Evolutionary conservation across 2,329 filamentous ascomycete genomes (phyloP).

Genomic region (Paracoccidioides brasiliensis): DNA sequence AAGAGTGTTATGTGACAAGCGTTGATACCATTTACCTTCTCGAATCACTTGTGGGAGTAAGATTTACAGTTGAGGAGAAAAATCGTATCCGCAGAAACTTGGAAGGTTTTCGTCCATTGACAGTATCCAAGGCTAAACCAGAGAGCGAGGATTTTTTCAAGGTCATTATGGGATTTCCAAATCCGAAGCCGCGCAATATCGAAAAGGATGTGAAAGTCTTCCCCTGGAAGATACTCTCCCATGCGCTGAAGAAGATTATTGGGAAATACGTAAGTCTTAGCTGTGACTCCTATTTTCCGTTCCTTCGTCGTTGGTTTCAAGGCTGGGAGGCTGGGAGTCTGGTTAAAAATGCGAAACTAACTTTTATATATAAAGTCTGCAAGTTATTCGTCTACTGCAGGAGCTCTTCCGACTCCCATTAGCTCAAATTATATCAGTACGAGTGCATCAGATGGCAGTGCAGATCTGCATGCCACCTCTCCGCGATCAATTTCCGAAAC

Average conservation of each 20-base stretch:
- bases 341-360: slow-evolving; percentile 18
- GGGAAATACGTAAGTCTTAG: slow-evolving; percentile 66
- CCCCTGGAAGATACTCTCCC: slow-evolving; percentile 78
- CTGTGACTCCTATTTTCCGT: background rate
- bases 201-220: slow-evolving; percentile 99
- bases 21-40: slow-evolving; percentile 95
- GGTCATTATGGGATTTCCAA: slow-evolving; percentile 93
- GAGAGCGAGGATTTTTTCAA: slow-evolving; percentile 98
- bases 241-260: slow-evolving; percentile 94
- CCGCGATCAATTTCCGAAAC: slow-evolving; percentile 37
- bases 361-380: slow-evolving; percentile 39
- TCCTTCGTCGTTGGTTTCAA: slow-evolving; percentile 2
- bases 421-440: slow-evolving; percentile 28
- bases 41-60: slow-evolving; percentile 72
- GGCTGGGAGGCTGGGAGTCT: slow-evolving; percentile 18
- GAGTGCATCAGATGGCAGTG: slow-evolving; percentile 35
- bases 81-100: slow-evolving; percentile 93
- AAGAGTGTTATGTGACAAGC: slow-evolving; percentile 85
- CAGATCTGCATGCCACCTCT: slow-evolving; percentile 36
- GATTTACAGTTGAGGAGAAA: slow-evolving; percentile 95
- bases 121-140: slow-evolving; percentile 80
- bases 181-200: slow-evolving; percentile 91
- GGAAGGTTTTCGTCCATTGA: slow-evolving; percentile 83
- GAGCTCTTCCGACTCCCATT: slow-evolving; percentile 28
- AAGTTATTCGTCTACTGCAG: slow-evolving; percentile 54